Conservation (phyloP, 495 filamentous ascomycete species). For the Xylaria curta region DNA sequence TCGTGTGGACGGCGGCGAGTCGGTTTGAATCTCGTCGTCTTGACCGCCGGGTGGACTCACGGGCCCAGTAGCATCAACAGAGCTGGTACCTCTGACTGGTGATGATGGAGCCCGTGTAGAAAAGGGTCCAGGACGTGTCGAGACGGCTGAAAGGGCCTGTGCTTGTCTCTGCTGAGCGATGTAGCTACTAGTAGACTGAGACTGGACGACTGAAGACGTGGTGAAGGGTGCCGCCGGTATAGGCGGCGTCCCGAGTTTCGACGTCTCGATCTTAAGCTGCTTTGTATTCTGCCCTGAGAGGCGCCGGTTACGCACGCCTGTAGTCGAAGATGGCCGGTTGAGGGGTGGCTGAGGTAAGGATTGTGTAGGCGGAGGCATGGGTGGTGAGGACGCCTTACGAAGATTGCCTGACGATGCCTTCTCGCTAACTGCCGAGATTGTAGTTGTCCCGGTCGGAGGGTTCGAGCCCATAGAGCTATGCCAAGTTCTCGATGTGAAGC, state of each 20-base stretch:
- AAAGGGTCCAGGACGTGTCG: constrained; percentile 42
- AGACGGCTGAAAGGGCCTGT: constrained; percentile 50
- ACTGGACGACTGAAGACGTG: constrained; percentile 48
- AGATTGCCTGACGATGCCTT: constrained; percentile 47
- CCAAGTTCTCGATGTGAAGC: constrained; percentile 83
- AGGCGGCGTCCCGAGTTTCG: constrained; percentile 51
- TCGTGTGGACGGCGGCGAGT: constrained; percentile 48
- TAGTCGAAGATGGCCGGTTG: constrained; percentile 46
- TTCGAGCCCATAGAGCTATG: constrained; percentile 84
- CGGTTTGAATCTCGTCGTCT: constrained; percentile 43
- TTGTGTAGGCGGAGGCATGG: constrained; percentile 53
- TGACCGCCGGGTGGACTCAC: constrained; percentile 36
- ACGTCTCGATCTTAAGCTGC: constrained; percentile 91
- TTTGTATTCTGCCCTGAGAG: constrained; percentile 79
- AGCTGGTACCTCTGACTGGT: constrained; percentile 34
- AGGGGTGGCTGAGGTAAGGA: constrained; percentile 48
- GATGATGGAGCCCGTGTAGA: constrained; percentile 45
- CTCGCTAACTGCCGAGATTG: constrained; percentile 80
- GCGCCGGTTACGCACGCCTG: constrained; percentile 77
- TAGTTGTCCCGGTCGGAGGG: constrained; percentile 72
- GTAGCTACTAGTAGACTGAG: constrained; percentile 50
- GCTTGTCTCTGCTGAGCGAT: constrained; percentile 56
- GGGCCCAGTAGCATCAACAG: constrained; percentile 38
- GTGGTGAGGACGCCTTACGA: constrained; percentile 40
- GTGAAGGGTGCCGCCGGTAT: constrained; percentile 42